Evolutionary conservation across 306 rosid species (phyloP), one percentile per base, ranked within the genome.

Genomic region (Sesbania bispinosa): DNA sequence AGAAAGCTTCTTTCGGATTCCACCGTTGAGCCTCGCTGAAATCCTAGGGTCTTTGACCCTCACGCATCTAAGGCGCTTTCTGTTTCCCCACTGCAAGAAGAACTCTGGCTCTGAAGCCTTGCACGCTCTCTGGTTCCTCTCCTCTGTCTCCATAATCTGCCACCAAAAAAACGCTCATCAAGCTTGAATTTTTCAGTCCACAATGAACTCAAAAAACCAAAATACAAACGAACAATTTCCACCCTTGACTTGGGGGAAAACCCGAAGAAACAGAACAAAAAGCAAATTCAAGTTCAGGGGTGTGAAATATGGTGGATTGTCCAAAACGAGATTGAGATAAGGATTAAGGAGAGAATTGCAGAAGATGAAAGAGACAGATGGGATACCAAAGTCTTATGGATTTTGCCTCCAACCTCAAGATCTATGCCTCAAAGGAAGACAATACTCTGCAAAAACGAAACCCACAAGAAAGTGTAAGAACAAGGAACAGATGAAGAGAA

Each of bases 71-170:
- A 87, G 65, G 2, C 91, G 62, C 80, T 85, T 87, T 6, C 80
- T 80, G 77, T 82, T 86, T 15, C 88, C 96, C 96, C 96, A 87
- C 93, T 87, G 91, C 71, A 90, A 79, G 87, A 90, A 87, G 52
- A 90, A 79, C 51, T n/a, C 93, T 29, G 90, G 86, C 72, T 89
- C n/a, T 10, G 80, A 71, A 23, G 72, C 61, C 36, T 82, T 85
- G 53, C 75, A 83, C 0, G 69, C 81, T 41, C 84, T 81, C 74
- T 84, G 86, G 80, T 80, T 85, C 62, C 89, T 85, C 80, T 85
- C 93, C 48, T 82, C 90, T 7, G 89, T 85, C 72, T 87, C 93
- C 92, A 89, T 85, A n/a, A 26, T 33, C 87, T 82, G 71, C 71
- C 29, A 20, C 26, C 27, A 46, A 52, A 35, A 24, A 67, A 21